These are phyloP conservation scores for Beverwykella pulmonaria DNA, from an alignment of 495 filamentous ascomycete species.

Conservation along the genomic window DNA sequence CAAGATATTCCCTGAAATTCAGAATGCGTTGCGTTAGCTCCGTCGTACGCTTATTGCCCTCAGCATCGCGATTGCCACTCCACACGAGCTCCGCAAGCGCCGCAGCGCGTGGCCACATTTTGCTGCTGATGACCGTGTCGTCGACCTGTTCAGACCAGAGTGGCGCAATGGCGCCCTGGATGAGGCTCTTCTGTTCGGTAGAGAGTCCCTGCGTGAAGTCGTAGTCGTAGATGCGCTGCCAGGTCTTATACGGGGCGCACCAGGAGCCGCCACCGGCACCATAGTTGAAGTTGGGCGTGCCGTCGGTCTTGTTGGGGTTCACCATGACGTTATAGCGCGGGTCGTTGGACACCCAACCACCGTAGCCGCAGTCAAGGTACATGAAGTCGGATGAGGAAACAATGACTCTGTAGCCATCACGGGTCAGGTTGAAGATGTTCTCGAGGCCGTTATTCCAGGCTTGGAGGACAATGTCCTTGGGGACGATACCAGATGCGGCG, in stretches of 20 bases:
- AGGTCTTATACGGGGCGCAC: slow-evolving; percentile 64
- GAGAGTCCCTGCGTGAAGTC: slow-evolving; percentile 59
- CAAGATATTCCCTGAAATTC: slow-evolving; percentile 61
- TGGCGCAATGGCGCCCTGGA: slow-evolving; percentile 56
- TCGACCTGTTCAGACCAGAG: slow-evolving; percentile 62
- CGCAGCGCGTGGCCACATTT: slow-evolving; percentile 60
- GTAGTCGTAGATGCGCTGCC: slow-evolving; percentile 64
- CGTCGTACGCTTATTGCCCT: slow-evolving; percentile 55
- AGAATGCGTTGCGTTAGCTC: slow-evolving; percentile 57
- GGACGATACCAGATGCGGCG: slow-evolving; percentile 49
- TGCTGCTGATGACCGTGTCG: slow-evolving; percentile 52
- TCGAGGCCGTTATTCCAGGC: slow-evolving; percentile 58
- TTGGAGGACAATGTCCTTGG: slow-evolving; percentile 58
- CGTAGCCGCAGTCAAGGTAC: slow-evolving; percentile 61
- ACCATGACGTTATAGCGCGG: slow-evolving; percentile 55
- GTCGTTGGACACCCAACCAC: slow-evolving; percentile 59
- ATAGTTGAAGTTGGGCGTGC: slow-evolving; percentile 57
- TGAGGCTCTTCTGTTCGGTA: slow-evolving; percentile 48
- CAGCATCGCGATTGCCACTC: slow-evolving; percentile 56
- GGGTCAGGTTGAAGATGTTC: slow-evolving; percentile 58
- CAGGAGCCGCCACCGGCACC: slow-evolving; percentile 57
- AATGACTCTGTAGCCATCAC: slow-evolving; percentile 56
- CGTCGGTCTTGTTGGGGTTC: slow-evolving; percentile 49
- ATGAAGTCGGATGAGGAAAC: slow-evolving; percentile 59
- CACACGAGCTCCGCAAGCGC: slow-evolving; percentile 58